Evolutionary conservation across 2,329 filamentous ascomycete species (phyloP).

Genomic region (Aspergillus viridinutans): DNA sequence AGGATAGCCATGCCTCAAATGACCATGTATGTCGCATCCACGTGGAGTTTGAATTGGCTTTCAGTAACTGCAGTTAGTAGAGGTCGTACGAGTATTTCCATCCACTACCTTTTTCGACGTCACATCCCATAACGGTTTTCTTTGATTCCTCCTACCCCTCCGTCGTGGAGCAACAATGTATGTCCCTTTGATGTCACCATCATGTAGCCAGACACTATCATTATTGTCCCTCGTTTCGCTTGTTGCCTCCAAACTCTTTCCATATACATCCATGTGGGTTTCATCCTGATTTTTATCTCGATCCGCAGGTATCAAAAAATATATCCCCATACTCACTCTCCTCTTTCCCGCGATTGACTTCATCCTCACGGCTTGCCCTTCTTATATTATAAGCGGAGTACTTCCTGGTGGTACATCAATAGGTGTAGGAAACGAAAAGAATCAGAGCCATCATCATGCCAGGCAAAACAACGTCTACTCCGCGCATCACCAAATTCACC

Average conservation of each 20-base stretch:
- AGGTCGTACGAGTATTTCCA: background rate
- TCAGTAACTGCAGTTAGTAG: background rate
- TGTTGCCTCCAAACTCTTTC: background rate
- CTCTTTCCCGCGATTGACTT: background rate
- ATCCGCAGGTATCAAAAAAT: background rate
- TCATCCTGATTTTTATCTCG: background rate
- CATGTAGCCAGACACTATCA: background rate
- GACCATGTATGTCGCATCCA: background rate
- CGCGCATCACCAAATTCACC: slow-evolving; percentile 75
- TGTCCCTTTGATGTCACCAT: background rate
- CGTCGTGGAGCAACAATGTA: background rate
- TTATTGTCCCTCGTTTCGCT: background rate
- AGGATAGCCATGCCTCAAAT: background rate
- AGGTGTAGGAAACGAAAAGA: background rate
- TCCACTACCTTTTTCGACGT: background rate
- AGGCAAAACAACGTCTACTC: slow-evolving; percentile 29
- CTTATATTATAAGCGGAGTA: background rate
- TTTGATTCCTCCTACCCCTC: background rate
- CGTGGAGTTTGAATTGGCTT: background rate
- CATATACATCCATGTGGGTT: background rate
- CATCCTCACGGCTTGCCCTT: background rate
- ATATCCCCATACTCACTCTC: background rate
- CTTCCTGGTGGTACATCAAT: background rate
- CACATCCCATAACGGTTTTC: background rate
- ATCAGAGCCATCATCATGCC: slow-evolving; percentile 25